phyloP scores from a whole-genome alignment of 106 monocot species.

The Triglochin maritima region DNA sequence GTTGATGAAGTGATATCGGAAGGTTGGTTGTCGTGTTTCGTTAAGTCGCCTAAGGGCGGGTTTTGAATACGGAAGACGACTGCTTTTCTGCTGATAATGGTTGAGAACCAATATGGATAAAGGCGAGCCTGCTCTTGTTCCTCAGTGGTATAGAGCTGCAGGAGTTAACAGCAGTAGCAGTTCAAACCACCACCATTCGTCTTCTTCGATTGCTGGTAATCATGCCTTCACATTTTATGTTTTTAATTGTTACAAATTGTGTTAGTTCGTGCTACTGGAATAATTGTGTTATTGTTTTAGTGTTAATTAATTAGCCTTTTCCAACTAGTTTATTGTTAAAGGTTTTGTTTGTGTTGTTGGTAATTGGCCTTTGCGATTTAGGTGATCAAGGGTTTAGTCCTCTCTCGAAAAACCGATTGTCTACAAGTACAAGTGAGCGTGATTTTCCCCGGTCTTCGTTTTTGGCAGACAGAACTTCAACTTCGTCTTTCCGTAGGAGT shows the following conservation, averaged over 20 bases:
- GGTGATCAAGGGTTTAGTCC: conserved; percentile 2
- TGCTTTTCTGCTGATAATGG: conserved; percentile 1
- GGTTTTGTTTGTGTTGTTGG: neutral
- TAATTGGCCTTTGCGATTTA: neutral
- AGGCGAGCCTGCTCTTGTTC: conserved; percentile 13
- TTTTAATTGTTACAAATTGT: neutral
- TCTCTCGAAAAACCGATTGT: conserved; percentile 4
- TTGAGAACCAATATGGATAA: conserved; percentile 5
- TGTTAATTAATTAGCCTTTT: neutral
- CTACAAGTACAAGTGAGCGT: conserved; percentile 5
- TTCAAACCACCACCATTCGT: conserved; percentile 2
- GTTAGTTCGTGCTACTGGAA: too few species aligned
- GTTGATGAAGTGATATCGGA: too few species aligned
- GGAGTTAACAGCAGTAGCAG: neutral
- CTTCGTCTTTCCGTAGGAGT: conserved; percentile 12
- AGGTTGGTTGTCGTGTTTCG: too few species aligned
- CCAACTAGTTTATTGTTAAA: neutral
- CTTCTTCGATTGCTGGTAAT: conserved; percentile 10
- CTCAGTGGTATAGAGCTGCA: conserved; percentile 10
- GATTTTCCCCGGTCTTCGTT: neutral
- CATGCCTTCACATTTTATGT: neutral
- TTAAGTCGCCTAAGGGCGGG: too few species aligned
- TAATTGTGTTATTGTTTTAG: too few species aligned
- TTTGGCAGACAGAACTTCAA: conserved; percentile 1
- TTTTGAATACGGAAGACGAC: too few species aligned